A percentile compares a stretch with the other conserved stretches of the same genome.
Evolutionary conservation across 1,284 basidiomycete species (phyloP).

Genomic region (Volvariella surrecta): DNA sequence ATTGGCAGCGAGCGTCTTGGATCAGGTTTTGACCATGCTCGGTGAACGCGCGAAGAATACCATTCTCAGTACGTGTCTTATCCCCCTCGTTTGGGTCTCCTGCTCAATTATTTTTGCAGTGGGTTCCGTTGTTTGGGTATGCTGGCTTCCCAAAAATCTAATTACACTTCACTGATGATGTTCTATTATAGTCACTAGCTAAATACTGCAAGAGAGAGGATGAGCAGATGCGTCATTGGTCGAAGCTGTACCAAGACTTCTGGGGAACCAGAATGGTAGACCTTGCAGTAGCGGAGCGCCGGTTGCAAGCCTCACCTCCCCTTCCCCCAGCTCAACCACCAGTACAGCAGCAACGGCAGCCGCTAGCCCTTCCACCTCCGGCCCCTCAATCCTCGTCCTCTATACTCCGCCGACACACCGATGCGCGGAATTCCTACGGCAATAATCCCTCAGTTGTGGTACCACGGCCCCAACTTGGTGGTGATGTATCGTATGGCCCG

Average conservation of each 20-base stretch:
- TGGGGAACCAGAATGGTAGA: constrained; percentile 51
- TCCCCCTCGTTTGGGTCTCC: constrained; percentile 8
- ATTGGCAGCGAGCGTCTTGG: constrained; percentile 50
- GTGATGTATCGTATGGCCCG: neutral
- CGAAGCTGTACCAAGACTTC: constrained; percentile 51
- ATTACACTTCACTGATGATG: constrained; percentile 5
- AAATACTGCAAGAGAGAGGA: constrained; percentile 54
- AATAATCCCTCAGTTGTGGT: no score
- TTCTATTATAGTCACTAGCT: constrained; percentile 42
- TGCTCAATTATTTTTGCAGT: constrained; percentile 29
- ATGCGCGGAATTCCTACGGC: constrained; percentile 14
- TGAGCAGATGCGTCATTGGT: constrained; percentile 43
- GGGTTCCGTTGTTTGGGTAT: constrained; percentile 56
- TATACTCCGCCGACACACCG: constrained; percentile 17
- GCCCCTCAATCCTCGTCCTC: constrained; percentile 15
- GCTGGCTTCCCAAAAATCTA: constrained; percentile 12
- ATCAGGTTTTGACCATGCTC: constrained; percentile 49
- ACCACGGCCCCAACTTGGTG: no score
- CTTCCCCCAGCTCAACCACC: constrained; percentile 11
- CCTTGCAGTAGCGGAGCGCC: constrained; percentile 25
- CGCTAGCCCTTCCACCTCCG: constrained; percentile 5
- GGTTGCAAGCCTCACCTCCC: constrained; percentile 21
- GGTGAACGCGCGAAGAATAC: constrained; percentile 60
- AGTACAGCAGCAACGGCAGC: constrained; percentile 10
- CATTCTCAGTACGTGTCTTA: constrained; percentile 47